A percentile compares a stretch with the other conserved stretches of the same genome.
Conservation (phyloP, 2,329 filamentous ascomycete species). For the Epichloe sibirici region DNA sequence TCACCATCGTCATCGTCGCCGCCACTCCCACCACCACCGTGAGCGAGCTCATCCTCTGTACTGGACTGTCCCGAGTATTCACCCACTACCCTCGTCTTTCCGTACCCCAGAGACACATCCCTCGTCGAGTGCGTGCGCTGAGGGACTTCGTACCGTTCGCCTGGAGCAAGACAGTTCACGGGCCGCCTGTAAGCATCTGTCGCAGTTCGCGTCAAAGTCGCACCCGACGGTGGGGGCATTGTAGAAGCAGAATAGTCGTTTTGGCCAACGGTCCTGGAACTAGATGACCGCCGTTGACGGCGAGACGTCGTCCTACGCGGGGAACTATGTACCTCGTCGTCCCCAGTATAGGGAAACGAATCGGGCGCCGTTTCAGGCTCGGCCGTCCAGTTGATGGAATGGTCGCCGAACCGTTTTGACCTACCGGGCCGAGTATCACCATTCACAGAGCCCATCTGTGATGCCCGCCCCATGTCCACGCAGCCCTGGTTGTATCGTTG, state of each 20-base stretch:
- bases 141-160: constrained; percentile 8
- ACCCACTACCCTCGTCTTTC: not conserved
- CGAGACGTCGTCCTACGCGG: constrained; percentile 17
- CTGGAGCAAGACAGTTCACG: constrained; percentile 15
- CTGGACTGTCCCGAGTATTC: constrained; percentile 3
- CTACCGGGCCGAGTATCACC: constrained; percentile 16
- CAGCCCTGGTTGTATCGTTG: constrained; percentile 14
- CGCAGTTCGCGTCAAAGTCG: constrained; percentile 12
- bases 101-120: constrained; percentile 9
- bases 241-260: constrained; percentile 11
- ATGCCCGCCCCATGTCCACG: constrained; percentile 19
- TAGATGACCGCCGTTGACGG: constrained; percentile 9
- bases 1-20: constrained; percentile 2
- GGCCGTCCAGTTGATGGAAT: constrained; percentile 8
- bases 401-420: constrained; percentile 14
- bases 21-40: not conserved
- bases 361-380: constrained; percentile 11
- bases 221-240: constrained; percentile 16
- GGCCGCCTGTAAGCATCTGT: constrained; percentile 20
- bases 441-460: constrained; percentile 18
- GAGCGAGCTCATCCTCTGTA: constrained; percentile 2
- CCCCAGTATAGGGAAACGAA: constrained; percentile 17
- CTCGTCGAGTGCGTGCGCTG: constrained; percentile 7
- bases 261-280: constrained; percentile 16
- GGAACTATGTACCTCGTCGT: constrained; percentile 20